Evolutionary conservation across 495 filamentous ascomycete genomes (phyloP).

Genomic region (Aspergillus kassunensis): DNA sequence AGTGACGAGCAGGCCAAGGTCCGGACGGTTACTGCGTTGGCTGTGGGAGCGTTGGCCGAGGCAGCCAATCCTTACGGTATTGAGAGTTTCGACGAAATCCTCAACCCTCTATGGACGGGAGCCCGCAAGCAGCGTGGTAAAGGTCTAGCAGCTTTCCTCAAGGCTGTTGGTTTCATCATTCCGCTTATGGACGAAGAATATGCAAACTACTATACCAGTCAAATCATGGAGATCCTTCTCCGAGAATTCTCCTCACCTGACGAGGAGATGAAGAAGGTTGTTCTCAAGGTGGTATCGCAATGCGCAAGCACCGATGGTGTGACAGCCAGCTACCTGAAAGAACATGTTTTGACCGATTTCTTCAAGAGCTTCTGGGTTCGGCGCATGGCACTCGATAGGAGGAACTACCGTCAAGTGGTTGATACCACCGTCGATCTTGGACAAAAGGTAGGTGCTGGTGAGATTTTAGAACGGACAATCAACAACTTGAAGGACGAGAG

Average conservation of each 20-base stretch:
- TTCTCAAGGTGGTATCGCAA: constrained; percentile 96
- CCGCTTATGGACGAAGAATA: constrained; percentile 99
- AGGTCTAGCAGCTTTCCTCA: constrained; percentile 90
- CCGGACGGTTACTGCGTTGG: constrained; percentile 88
- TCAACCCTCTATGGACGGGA: constrained; percentile 96
- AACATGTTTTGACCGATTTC: constrained; percentile 90
- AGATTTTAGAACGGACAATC: constrained; percentile 91
- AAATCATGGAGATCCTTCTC: constrained; percentile 98
- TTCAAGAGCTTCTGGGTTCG: constrained; percentile 99
- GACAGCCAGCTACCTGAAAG: constrained; percentile 89
- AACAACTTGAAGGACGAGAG: constrained; percentile 97
- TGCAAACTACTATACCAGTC: constrained; percentile 96
- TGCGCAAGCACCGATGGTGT: constrained; percentile 94
- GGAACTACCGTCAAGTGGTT: constrained; percentile 95
- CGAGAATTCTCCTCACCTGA: constrained; percentile 95
- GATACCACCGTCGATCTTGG: constrained; percentile 97
- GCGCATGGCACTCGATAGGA: constrained; percentile 92
- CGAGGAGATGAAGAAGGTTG: constrained; percentile 99
- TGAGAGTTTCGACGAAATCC: constrained; percentile 95
- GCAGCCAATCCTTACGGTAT: constrained; percentile 98
- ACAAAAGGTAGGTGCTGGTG: constrained; percentile 92
- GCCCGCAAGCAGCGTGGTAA: constrained; percentile 95
- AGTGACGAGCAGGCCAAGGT: constrained; percentile 98
- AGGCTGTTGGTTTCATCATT: constrained; percentile 97
- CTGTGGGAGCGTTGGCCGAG: constrained; percentile 93